Percentiles rank a stretch among this genome's conserved stretches.
Conservation (phyloP, 73 alveolate species). For the Tetrahymena borealis region DNA sequence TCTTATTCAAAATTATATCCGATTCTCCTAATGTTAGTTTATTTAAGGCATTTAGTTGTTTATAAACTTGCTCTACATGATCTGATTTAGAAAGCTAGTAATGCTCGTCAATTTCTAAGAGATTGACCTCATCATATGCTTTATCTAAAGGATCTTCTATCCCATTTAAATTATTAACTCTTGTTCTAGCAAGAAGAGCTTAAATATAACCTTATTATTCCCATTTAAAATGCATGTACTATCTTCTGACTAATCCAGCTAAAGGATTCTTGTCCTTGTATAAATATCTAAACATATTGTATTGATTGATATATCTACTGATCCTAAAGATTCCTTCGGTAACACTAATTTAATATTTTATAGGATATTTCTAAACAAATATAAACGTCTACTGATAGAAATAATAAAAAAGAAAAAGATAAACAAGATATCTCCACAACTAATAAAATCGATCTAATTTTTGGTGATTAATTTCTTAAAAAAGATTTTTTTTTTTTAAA, state of each 20-base stretch:
- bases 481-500: too few species aligned
- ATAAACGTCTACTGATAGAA: too few species aligned
- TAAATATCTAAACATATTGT: neutral
- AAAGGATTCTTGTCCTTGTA: neutral
- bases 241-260: neutral
- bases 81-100: neutral
- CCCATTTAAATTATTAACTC: neutral
- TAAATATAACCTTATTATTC: neutral
- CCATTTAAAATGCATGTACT: neutral
- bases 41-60: neutral
- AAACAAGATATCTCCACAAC: too few species aligned
- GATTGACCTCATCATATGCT: neutral
- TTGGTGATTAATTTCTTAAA: too few species aligned
- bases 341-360: neutral
- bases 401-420: too few species aligned
- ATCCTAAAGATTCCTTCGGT: neutral
- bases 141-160: neutral
- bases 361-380: neutral
- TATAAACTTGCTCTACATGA: neutral
- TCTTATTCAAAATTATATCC: neutral
- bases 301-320: too few species aligned
- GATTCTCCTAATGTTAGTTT: neutral
- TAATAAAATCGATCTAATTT: too few species aligned
- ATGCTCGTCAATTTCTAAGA: neutral
- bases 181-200: neutral